Base-by-base conservation (phyloP, 768 basidiomycete species). In the Asterophora lycoperdoides region DNA sequence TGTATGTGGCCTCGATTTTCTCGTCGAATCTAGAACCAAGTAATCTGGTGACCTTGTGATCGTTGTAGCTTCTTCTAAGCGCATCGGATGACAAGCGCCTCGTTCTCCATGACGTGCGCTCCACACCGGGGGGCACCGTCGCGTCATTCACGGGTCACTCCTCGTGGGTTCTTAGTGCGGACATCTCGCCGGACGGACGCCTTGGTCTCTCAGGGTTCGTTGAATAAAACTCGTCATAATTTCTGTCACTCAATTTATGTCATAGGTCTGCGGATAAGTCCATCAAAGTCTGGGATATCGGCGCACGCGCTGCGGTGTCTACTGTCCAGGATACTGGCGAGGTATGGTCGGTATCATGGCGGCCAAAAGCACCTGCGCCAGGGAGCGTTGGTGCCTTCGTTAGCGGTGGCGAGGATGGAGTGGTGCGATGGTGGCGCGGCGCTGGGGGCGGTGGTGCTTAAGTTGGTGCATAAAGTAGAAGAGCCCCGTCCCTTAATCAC, bases 41-140 rank as follows among this genome's bases (percentile, higher is more conserved):
- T 6, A 23, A 23, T 23, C 23, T 23, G 23, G 6, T 23, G 23
- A 23, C 23, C 23, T 23, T 23, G 23, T 23, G 23, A 23, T 23
- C 3, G 3, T 23, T 23, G 23, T 29, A 96, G 93, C 76, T 91
- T 44, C 75, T 97, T 3, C 72, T 93, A 44, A 93, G 90, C 36
- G 93, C 87, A 2, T 94, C 92, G 3, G 93, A 97, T 64, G 93
- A 95, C 68, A 92, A 91, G 64, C 81, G 89, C 14, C 83, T 97
- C 50, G 84, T 92, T 45, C 68, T 95, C 41, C 91, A 95, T 64
- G 93, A 97, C 61, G 88, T 93, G 13, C 84, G 93, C 47, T 74
- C 78, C n/a, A 72, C 84, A 5, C 74, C 80, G 37, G 84, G 90
- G 15, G 86, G 88, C 34, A 84, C 86, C 1, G 90, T 94, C 15